Percentiles rank a stretch among this genome's conserved stretches.
These are phyloP conservation scores for Fusarium phyllophilum DNA, from an alignment of 2,329 filamentous ascomycete species.

Conservation along the genomic window DNA sequence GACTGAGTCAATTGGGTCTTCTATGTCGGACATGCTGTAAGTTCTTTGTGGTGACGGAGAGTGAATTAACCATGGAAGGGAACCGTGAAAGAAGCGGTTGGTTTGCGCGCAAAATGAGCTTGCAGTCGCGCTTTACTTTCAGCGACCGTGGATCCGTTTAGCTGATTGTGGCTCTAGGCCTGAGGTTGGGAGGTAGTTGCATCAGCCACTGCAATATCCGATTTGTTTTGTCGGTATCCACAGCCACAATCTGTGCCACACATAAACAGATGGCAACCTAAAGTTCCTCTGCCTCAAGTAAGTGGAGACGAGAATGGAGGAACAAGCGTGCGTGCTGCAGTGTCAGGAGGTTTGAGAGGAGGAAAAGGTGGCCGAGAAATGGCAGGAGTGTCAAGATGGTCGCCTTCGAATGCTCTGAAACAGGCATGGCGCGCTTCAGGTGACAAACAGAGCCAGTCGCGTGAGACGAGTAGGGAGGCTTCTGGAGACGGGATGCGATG, in stretches of 20 bases:
- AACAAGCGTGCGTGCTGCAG: conserved; percentile 16
- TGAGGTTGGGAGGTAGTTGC: conserved; percentile 1
- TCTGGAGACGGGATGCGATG: conserved; percentile 3
- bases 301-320: conserved; percentile 18
- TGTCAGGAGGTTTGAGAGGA: conserved; percentile 23
- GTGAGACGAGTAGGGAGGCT: conserved; percentile 23
- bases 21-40: conserved; percentile 64
- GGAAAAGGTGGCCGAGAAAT: neutral
- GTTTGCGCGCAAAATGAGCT: conserved; percentile 24
- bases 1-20: conserved; percentile 62
- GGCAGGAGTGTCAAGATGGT: neutral
- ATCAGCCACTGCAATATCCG: conserved; percentile 8
- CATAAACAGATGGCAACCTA: neutral
- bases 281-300: conserved; percentile 10
- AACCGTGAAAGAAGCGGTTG: conserved; percentile 5
- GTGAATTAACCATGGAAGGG: neutral
- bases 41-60: neutral
- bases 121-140: conserved; percentile 14
- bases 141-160: conserved; percentile 6
- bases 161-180: conserved; percentile 13
- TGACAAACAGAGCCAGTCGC: conserved; percentile 33
- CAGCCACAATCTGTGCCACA: conserved; percentile 3
- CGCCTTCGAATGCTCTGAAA: conserved; percentile 19
- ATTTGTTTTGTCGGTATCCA: neutral
- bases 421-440: conserved; percentile 42